Percentiles rank a stretch among this genome's conserved stretches.
Conservation (phyloP, 139 green algal genomes). For the Chlorella sp. region DNA sequence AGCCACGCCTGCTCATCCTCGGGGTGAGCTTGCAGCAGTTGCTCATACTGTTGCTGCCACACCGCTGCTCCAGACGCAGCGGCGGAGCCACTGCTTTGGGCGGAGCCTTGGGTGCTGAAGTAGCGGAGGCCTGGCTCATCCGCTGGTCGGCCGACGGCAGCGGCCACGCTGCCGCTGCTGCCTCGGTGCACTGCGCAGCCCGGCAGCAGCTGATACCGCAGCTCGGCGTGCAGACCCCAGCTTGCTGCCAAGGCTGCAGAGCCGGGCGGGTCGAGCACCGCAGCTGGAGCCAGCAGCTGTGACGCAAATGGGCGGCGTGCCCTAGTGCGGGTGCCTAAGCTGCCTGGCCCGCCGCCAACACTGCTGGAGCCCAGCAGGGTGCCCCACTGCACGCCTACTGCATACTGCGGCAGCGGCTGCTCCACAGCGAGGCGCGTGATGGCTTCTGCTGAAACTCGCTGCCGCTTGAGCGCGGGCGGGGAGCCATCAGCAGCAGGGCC, state of each 20-base stretch:
- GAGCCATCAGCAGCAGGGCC: neutral
- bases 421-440: neutral
- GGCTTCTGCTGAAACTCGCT: neutral
- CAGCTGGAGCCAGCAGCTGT: constrained; percentile 15
- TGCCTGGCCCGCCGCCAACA: neutral
- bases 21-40: neutral
- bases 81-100: neutral
- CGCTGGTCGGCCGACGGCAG: too few species aligned
- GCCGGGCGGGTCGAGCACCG: neutral
- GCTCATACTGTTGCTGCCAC: constrained; percentile 27
- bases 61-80: neutral
- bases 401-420: constrained; percentile 3
- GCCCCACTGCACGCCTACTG: neutral
- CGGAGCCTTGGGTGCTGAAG: neutral
- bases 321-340: neutral
- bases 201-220: constrained; percentile 4
- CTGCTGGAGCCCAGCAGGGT: neutral
- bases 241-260: neutral
- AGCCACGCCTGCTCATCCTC: constrained; percentile 11
- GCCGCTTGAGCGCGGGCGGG: neutral
- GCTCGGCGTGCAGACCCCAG: neutral
- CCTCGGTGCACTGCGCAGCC: neutral
- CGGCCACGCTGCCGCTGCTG: neutral
- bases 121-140: neutral
- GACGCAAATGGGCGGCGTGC: neutral